Conservation (phyloP, 768 basidiomycete genomes). For the Pisolithus tinctorius region DNA sequence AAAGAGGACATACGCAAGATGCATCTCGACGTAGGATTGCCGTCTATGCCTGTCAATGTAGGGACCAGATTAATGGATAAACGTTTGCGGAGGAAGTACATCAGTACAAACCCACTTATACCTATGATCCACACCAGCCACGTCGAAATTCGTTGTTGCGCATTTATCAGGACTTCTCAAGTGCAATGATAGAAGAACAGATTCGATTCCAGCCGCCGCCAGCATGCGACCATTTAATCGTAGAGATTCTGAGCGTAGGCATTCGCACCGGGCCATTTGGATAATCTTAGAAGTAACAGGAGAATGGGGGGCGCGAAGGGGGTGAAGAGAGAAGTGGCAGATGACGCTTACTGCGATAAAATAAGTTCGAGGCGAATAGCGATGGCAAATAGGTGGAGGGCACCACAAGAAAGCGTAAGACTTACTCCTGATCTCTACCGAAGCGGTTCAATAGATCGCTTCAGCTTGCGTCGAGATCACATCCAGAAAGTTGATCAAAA, state of each 20-base stretch:
- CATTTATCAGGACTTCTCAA: constrained; percentile 58
- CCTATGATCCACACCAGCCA: constrained; percentile 61
- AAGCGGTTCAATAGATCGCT: too few relatives aligned
- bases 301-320: too few relatives aligned
- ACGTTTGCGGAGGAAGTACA: constrained; percentile 21
- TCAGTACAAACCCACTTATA: constrained; percentile 45
- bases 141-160: constrained; percentile 62
- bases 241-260: constrained; percentile 22
- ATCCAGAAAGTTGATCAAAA: too few relatives aligned
- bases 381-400: too few relatives aligned
- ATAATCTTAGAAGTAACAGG: too few relatives aligned
- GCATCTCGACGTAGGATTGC: constrained; percentile 71
- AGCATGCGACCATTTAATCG: constrained; percentile 16
- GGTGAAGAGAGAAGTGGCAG: too few relatives aligned
- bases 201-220: constrained; percentile 67
- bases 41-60: constrained; percentile 49
- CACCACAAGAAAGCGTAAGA: too few relatives aligned
- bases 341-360: too few relatives aligned
- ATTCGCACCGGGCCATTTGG: constrained; percentile 16
- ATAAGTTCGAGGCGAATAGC: too few relatives aligned
- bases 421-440: too few relatives aligned
- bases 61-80: background rate
- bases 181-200: constrained; percentile 68
- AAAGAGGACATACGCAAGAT: constrained; percentile 64
- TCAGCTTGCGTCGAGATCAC: too few relatives aligned